phyloP scores from a whole-genome alignment of 495 filamentous ascomycete species.

The Penicillium nucicola region DNA sequence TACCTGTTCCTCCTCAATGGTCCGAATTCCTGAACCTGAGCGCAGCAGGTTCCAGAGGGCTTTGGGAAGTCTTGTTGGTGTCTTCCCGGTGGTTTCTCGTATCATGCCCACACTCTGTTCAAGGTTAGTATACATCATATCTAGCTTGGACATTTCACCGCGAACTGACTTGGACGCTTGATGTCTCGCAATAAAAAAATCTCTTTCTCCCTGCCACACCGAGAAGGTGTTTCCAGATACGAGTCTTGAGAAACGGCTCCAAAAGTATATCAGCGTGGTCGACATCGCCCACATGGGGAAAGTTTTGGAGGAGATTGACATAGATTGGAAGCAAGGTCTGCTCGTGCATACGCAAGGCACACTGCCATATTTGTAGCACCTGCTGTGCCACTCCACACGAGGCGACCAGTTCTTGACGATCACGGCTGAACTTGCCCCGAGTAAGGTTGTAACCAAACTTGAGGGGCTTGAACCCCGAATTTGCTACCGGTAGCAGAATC shows the following conservation, averaged over 20 bases:
- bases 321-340: constrained; percentile 11
- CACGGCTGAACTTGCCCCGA: constrained; percentile 16
- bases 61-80: no score
- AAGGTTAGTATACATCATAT: no score
- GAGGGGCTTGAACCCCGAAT: not conserved
- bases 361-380: constrained; percentile 19
- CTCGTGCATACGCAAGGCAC: constrained; percentile 8
- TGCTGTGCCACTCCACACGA: constrained; percentile 9
- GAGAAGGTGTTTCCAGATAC: constrained; percentile 7
- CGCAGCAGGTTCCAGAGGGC: no score
- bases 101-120: no score
- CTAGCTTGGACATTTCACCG: no score
- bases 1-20: not conserved
- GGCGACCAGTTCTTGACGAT: constrained; percentile 13
- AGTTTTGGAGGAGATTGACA: constrained; percentile 17
- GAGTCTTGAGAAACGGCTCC: constrained; percentile 1
- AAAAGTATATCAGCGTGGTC: constrained; percentile 8
- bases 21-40: no score
- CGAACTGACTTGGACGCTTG: no score
- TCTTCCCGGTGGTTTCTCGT: no score
- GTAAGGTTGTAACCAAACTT: constrained; percentile 22
- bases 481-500: constrained; percentile 2
- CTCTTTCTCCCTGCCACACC: no score
- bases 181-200: no score
- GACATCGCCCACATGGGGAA: constrained; percentile 10